A percentile compares a stretch with the other conserved stretches of the same genome.
phyloP scores from a whole-genome alignment of 192 early-diverging fungal genomes.

The Pilobolus umbonatus region DNA sequence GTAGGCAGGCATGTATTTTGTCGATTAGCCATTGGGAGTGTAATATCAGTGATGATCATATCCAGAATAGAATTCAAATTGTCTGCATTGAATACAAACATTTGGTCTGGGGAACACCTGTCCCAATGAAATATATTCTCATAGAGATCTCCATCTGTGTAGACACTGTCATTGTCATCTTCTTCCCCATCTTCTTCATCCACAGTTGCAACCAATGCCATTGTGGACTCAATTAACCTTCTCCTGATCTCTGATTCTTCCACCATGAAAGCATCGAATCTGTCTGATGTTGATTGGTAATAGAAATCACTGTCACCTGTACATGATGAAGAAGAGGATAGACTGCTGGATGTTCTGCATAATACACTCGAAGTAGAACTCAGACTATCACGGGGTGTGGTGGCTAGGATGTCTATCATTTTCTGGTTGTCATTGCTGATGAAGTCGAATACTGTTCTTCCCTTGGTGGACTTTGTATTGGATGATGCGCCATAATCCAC shows the following conservation, averaged over 20 bases:
- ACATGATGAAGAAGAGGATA: constrained; percentile 26
- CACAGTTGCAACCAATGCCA: constrained; percentile 1
- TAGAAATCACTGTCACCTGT: constrained; percentile 32
- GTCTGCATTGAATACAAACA: constrained; percentile 85
- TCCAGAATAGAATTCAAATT: constrained; percentile 71
- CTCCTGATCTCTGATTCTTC: constrained; percentile 28
- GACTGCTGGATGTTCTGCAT: constrained; percentile 21
- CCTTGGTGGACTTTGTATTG: constrained; percentile 61
- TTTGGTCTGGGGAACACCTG: constrained; percentile 80
- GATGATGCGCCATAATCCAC: constrained; percentile 74
- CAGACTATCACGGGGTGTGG: constrained; percentile 33
- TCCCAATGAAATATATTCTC: constrained; percentile 55
- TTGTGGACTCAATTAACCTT: constrained; percentile 22
- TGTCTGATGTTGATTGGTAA: constrained; percentile 30
- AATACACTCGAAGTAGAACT: constrained; percentile 29
- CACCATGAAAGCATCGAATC: constrained; percentile 23
- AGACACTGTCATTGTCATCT: neutral
- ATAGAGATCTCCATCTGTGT: neutral
- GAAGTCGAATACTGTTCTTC: constrained; percentile 77
- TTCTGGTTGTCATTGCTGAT: constrained; percentile 55
- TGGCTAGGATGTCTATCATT: constrained; percentile 52
- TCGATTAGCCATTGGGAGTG: constrained; percentile 51
- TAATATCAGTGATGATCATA: constrained; percentile 64
- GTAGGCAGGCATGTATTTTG: constrained; percentile 70
- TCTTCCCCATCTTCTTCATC: constrained; percentile 9